These are phyloP conservation scores for Raffaelea albimanens DNA, from an alignment of 2,329 filamentous ascomycete genomes.

Conservation along the genomic window DNA sequence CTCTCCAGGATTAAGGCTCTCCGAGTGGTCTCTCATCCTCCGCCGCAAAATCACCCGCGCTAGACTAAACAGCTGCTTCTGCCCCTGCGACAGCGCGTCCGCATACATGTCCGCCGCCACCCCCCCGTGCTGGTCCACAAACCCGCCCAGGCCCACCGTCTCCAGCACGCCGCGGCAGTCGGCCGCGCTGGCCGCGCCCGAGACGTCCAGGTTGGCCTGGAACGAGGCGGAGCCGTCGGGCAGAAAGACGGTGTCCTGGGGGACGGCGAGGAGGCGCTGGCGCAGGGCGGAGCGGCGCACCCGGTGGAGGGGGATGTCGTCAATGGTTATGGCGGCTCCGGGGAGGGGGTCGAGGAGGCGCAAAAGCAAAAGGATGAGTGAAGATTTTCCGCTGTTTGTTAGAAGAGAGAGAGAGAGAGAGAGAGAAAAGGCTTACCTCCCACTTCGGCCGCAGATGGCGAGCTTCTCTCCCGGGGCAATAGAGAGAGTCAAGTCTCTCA, in stretches of 20 bases:
- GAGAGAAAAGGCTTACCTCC: too few relatives aligned
- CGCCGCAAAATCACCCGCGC: too few relatives aligned
- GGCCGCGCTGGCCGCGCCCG: constrained; percentile 13
- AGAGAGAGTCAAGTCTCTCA: neutral
- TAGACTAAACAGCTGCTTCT: too few relatives aligned
- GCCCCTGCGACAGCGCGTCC: too few relatives aligned
- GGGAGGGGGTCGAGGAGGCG: neutral
- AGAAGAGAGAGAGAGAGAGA: too few relatives aligned
- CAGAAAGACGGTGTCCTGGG: constrained; percentile 5
- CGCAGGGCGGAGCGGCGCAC: neutral
- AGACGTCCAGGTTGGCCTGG: neutral
- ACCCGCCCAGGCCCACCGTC: constrained; percentile 21
- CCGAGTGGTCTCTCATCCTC: constrained; percentile 25
- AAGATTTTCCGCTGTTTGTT: constrained; percentile 27
- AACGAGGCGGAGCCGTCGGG: constrained; percentile 1
- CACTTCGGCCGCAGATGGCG: constrained; percentile 3
- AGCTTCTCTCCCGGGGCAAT: constrained; percentile 1
- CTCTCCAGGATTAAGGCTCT: constrained; percentile 11
- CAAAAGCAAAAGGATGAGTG: neutral
- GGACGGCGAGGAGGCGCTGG: constrained; percentile 1
- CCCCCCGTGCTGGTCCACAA: constrained; percentile 24
- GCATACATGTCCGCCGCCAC: too few relatives aligned
- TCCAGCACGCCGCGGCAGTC: constrained; percentile 18
- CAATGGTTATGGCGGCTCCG: constrained; percentile 23
- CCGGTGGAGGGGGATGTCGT: constrained; percentile 32